Evolutionary conservation across 805 yeast genomes (phyloP), one percentile per base, ranked within the genome.

Genomic region (Ogataea chonburiensis): DNA sequence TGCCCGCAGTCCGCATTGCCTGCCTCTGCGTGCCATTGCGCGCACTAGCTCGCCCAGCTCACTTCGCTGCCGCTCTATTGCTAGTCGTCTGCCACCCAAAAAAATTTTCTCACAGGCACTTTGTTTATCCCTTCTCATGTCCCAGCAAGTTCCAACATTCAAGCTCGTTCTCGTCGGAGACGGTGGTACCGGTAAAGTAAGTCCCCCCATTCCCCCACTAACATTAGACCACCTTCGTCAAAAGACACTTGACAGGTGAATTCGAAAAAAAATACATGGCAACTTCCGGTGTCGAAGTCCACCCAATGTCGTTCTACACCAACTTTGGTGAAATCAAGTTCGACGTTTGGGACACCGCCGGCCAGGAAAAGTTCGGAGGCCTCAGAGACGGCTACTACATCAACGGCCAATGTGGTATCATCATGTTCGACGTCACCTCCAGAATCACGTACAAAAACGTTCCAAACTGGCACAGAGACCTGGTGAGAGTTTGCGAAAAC

Each of bases 401-500:
- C 68, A 91, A 93, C 68, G 99, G 98, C 64, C 96, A 93, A 74
- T 93, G 98, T 79, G 99, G 98, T 74, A 93, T 93, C 75, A 93
- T 93, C 69, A 93, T 93, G 99, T 93, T 93, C 66, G 99, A 93
- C 71, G 98, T 93, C 49, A 93, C 99, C 47, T 88, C 98, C 36
- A 89, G 99, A 78, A 91, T 93, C 74, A 93, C 98, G 55, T 93
- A 93, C 77, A 93, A 93, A 78, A 93, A 93, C 71, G 99, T 93
- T 66, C 98, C 99, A 68, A 94, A 93, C 86, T 93, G 99, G 99
- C 97, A 94, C 83, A 85, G 98, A 75, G 99, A 93, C 71, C 79
- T 93, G 65, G 97, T 93, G 50, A 87, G 99, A 75, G 99, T 93
- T 50, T 93, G 99, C 76, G 99, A 93, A 75, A 93, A 91, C 81